Evolutionary conservation across 768 basidiomycete species (phyloP).

Genomic region (Hortiboletus campestris): DNA sequence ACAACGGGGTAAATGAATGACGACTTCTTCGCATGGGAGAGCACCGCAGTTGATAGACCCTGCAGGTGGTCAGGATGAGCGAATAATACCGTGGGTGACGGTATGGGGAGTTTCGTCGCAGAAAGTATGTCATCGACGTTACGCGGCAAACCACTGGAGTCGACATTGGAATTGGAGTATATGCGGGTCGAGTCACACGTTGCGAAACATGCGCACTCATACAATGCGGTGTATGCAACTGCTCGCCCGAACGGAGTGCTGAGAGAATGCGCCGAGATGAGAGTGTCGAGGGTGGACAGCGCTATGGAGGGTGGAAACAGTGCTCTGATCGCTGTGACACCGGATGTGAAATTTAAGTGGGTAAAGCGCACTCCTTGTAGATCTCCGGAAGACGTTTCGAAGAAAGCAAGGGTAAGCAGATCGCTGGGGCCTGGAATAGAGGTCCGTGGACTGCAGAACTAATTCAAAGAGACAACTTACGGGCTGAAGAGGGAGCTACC

Average conservation of each 20-base stretch:
- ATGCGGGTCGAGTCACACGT: conserved; percentile 57
- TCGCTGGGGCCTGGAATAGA: conserved; percentile 40
- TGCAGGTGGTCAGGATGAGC: conserved; percentile 61
- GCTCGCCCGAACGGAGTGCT: conserved; percentile 78
- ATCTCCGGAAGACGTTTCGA: conserved; percentile 47
- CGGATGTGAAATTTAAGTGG: conserved; percentile 85
- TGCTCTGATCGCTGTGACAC: conserved; percentile 75
- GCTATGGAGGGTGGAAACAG: conserved; percentile 72
- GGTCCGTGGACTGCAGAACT: neutral
- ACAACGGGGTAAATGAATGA: conserved; percentile 59
- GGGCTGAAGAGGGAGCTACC: conserved; percentile 45
- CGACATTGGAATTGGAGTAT: conserved; percentile 35
- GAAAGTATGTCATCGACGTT: conserved; percentile 51
- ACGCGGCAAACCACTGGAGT: conserved; percentile 9
- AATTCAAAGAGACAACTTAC: conserved; percentile 39
- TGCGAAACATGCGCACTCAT: conserved; percentile 71
- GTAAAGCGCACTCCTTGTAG: conserved; percentile 67
- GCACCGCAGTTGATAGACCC: conserved; percentile 51
- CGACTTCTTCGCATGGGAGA: conserved; percentile 51
- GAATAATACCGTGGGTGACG: conserved; percentile 80
- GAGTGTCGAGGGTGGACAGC: conserved; percentile 68
- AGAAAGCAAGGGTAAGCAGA: conserved; percentile 69
- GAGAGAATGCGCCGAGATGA: conserved; percentile 73
- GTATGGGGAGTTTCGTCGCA: conserved; percentile 51
- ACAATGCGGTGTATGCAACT: conserved; percentile 75